A percentile compares a stretch with the other conserved stretches of the same genome.
Evolutionary conservation across 768 basidiomycete genomes (phyloP).

Genomic region (Calocera viscosa): DNA sequence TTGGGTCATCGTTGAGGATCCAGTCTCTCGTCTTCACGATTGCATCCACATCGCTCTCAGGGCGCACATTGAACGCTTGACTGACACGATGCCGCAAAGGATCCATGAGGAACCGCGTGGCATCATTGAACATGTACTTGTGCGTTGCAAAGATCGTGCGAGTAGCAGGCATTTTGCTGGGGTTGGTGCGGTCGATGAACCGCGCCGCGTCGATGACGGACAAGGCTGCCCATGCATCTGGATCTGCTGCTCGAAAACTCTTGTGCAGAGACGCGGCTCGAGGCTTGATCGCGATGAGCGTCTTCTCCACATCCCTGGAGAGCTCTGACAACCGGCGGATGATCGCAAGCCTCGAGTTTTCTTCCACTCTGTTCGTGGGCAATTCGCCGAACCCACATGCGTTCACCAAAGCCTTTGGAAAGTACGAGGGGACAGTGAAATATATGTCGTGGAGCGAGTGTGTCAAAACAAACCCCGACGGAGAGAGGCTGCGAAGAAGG

Average conservation of each 20-base stretch:
- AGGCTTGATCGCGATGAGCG: not conserved
- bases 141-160: constrained; percentile 45
- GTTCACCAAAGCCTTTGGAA: not conserved
- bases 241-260: constrained; percentile 34
- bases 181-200: constrained; percentile 27
- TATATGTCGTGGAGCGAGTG: not conserved
- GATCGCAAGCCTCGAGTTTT: not conserved
- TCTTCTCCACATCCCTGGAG: constrained; percentile 2
- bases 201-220: constrained; percentile 44
- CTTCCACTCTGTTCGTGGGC: not conserved
- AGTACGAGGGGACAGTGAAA: not conserved
- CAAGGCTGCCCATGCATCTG: constrained; percentile 42
- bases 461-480: not conserved
- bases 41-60: constrained; percentile 41
- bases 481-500: not conserved
- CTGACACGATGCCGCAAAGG: constrained; percentile 34
- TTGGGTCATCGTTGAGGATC: constrained; percentile 9
- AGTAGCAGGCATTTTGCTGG: constrained; percentile 27
- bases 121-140: constrained; percentile 46
- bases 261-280: constrained; percentile 29
- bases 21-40: constrained; percentile 9
- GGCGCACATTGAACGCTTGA: constrained; percentile 52
- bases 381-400: not conserved
- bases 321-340: not conserved
- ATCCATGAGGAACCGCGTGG: constrained; percentile 43